These are phyloP conservation scores for Fusarium equiseti DNA, from an alignment of 2,329 filamentous ascomycete genomes.

Conservation along the genomic window DNA sequence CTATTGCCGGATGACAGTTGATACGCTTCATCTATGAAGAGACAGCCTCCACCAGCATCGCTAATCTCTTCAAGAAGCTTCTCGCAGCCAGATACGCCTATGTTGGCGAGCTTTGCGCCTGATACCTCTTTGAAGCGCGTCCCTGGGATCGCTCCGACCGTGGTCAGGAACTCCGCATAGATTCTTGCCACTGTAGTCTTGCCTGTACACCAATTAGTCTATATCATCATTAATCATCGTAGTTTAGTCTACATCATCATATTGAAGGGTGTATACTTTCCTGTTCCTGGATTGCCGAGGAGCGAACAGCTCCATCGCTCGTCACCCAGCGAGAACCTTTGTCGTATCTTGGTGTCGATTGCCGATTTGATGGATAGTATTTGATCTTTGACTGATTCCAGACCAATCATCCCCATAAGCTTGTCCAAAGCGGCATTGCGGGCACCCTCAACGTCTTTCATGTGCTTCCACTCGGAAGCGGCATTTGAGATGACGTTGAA, in stretches of 20 bases:
- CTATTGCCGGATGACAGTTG: slow-evolving; percentile 73
- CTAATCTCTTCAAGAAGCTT: slow-evolving; percentile 60
- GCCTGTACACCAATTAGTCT: slow-evolving; percentile 42
- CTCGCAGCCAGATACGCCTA: slow-evolving; percentile 70
- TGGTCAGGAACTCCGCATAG: slow-evolving; percentile 74
- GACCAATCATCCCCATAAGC: slow-evolving; percentile 77
- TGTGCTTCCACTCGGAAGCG: slow-evolving; percentile 69
- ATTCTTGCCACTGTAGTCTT: slow-evolving; percentile 82
- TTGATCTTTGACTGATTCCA: slow-evolving; percentile 75
- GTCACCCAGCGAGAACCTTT: slow-evolving; percentile 64
- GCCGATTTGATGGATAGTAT: slow-evolving; percentile 73
- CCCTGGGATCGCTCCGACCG: slow-evolving; percentile 72
- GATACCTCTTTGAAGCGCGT: slow-evolving; percentile 73
- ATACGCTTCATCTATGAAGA: slow-evolving; percentile 86
- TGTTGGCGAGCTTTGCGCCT: slow-evolving; percentile 73
- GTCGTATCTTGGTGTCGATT: slow-evolving; percentile 70
- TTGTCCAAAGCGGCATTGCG: slow-evolving; percentile 68
- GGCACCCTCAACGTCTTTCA: slow-evolving; percentile 66
- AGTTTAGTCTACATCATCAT: neutral
- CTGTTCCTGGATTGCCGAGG: slow-evolving; percentile 81
- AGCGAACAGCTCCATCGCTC: slow-evolving; percentile 74
- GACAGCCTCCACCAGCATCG: slow-evolving; percentile 69
- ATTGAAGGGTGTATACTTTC: slow-evolving; percentile 53
- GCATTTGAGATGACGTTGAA: slow-evolving; percentile 8
- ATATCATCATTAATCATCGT: neutral